A percentile compares a stretch with the other conserved stretches of the same genome.
Evolutionary conservation across 2,329 filamentous ascomycete genomes (phyloP).

Genomic region (Xylariomycetidae sp.): DNA sequence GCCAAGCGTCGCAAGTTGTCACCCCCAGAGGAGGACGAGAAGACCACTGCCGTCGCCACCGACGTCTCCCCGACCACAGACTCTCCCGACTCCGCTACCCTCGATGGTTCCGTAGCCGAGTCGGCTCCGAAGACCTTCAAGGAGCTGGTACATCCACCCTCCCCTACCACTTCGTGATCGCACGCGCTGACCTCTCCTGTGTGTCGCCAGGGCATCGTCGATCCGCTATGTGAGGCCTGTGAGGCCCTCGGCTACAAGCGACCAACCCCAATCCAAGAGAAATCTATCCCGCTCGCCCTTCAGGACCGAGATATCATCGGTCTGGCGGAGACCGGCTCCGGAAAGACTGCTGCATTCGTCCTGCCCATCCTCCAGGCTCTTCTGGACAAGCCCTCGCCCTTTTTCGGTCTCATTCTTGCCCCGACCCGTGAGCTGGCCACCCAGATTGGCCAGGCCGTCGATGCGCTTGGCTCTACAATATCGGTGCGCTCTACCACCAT

Average conservation of each 20-base stretch:
- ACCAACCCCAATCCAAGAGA: constrained; percentile 82
- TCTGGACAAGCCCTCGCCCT: constrained; percentile 76
- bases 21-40: constrained; percentile 13
- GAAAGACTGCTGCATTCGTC: constrained; percentile 94
- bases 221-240: constrained; percentile 85
- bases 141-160: constrained; percentile 45
- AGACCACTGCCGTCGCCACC: constrained; percentile 6
- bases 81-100: constrained; percentile 15
- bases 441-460: constrained; percentile 84
- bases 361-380: constrained; percentile 87
- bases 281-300: constrained; percentile 77
- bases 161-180: neutral
- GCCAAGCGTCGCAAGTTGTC: constrained; percentile 37
- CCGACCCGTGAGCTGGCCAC: constrained; percentile 90
- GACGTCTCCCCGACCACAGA: constrained; percentile 2
- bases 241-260: constrained; percentile 72
- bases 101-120: constrained; percentile 18
- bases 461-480: constrained; percentile 80
- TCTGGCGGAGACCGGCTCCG: constrained; percentile 88
- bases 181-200: neutral
- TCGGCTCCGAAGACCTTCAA: constrained; percentile 54
- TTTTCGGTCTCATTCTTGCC: constrained; percentile 86
- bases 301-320: constrained; percentile 83
- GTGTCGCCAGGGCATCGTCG: constrained; percentile 64
- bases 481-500: constrained; percentile 81